Evolutionary conservation across 768 basidiomycete genomes (phyloP), one percentile per base, ranked within the genome.

Genomic region (Punctularia strigosozonata): DNA sequence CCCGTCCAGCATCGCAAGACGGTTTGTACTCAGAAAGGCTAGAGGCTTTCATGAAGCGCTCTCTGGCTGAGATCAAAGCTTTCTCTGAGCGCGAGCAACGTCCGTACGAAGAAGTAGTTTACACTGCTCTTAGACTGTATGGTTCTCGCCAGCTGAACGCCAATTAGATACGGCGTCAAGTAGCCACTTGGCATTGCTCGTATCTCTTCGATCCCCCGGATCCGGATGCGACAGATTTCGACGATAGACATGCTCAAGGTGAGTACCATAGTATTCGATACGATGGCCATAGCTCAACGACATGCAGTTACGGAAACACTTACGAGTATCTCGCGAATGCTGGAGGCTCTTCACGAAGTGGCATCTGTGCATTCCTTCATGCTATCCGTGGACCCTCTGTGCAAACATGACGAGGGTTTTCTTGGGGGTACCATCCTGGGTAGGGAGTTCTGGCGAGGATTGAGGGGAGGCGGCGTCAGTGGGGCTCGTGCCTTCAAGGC

Each of bases 131-230:
- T 17, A 24, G 20, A 17, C 12, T 45, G n/a, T 23, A 26, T 18
- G 26, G 23, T 37, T 33, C n/a, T n/a, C n/a, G n/a, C n/a, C n/a
- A n/a, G n/a, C n/a, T n/a, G n/a, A n/a, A 26, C 32, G 19, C 52
- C 69, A 63, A 68, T 61, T 40, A 70, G 71, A 52, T 63, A 37
- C 43, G 57, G 49, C 62, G 63, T 50, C 62, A 61, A 34, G 66
- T 80, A 43, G 74, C 78, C n/a, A 71, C 79, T 53, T 71, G 73
- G 67, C 77, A 82, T 46, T 65, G 66, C 43, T 71, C 63, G 49
- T 67, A 68, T 53, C 66, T 82, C 22, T 78, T 78, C 53, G 49
- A 47, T 48, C 51, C 37, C 41, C 10, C 19, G 15, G 46, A 42
- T 26, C 22, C 25, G 4, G 18, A 31, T n/a, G n/a, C n/a, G n/a